A percentile compares a stretch with the other conserved stretches of the same genome.
Evolutionary conservation across 768 basidiomycete species (phyloP).

Genomic region (Suillus plorans): DNA sequence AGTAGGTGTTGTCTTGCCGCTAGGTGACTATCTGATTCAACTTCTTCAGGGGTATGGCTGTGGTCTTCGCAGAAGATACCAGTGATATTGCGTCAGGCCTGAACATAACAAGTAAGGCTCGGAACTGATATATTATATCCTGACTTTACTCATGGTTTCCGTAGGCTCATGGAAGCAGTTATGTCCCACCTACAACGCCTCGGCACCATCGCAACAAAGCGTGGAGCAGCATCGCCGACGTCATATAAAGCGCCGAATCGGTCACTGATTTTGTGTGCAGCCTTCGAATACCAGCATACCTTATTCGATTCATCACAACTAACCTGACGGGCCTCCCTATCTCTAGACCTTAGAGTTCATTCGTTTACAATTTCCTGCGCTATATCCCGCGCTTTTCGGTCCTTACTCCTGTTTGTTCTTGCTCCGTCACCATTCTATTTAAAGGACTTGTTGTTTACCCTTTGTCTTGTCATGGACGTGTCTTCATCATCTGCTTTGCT

Average conservation of each 20-base stretch:
- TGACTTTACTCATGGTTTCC: neutral
- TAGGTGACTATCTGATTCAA: constrained; percentile 24
- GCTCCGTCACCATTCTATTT: no score
- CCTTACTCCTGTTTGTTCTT: no score
- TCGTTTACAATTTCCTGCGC: no score
- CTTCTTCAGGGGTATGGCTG: constrained; percentile 40
- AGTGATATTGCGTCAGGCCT: constrained; percentile 20
- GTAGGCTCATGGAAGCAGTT: constrained; percentile 6
- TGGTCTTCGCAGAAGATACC: constrained; percentile 38
- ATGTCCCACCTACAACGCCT: constrained; percentile 6
- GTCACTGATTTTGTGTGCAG: neutral
- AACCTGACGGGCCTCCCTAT: no score
- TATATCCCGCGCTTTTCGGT: no score
- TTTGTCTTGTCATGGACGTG: no score
- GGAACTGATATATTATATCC: neutral
- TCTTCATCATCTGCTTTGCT: no score
- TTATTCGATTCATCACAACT: neutral
- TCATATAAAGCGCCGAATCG: neutral
- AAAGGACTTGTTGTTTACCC: no score
- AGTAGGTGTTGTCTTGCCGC: constrained; percentile 17
- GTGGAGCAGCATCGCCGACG: neutral
- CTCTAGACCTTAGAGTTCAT: no score
- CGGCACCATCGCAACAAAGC: neutral
- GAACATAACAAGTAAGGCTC: constrained; percentile 18
- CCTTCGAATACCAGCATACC: neutral